Evolutionary conservation across 768 basidiomycete species (phyloP).

Genomic region (Russula sp.): DNA sequence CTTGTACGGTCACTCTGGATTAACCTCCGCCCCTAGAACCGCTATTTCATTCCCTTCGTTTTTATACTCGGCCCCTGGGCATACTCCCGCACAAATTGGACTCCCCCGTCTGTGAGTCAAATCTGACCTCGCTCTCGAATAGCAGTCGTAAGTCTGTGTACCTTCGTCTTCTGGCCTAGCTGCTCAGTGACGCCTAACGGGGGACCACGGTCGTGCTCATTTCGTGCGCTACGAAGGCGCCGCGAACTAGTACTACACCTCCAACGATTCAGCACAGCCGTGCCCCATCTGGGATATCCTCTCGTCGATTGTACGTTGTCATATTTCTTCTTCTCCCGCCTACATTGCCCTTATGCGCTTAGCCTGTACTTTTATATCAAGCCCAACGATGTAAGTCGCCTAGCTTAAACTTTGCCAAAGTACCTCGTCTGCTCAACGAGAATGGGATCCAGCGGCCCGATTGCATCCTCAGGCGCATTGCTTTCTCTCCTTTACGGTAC

Average conservation of each 20-base stretch:
- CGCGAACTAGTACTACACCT: slow-evolving; percentile 35
- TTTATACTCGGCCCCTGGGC: slow-evolving; percentile 48
- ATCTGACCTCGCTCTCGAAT: no score
- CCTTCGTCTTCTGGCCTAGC: no score
- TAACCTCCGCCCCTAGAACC: slow-evolving; percentile 39
- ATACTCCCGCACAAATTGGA: slow-evolving; percentile 24
- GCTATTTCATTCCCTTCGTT: slow-evolving; percentile 55
- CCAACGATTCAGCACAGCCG: background rate
- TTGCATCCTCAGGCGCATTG: slow-evolving; percentile 35
- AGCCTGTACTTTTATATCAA: slow-evolving; percentile 39
- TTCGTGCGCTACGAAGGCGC: slow-evolving; percentile 31
- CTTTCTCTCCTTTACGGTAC: slow-evolving; percentile 37
- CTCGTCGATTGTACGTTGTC: slow-evolving; percentile 6
- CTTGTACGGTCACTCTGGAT: background rate
- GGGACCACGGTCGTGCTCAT: slow-evolving; percentile 20
- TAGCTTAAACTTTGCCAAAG: background rate
- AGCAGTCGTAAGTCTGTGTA: background rate
- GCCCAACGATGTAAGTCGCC: slow-evolving; percentile 23
- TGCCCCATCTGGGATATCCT: background rate
- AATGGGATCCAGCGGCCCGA: slow-evolving; percentile 10
- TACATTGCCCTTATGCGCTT: background rate
- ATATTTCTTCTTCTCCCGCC: no score
- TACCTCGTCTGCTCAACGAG: background rate
- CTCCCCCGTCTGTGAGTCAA: slow-evolving; percentile 14
- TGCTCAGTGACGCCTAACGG: background rate